Base-by-base conservation (phyloP, 176 grass and related monocot genomes). In the Secale cereale region DNA sequence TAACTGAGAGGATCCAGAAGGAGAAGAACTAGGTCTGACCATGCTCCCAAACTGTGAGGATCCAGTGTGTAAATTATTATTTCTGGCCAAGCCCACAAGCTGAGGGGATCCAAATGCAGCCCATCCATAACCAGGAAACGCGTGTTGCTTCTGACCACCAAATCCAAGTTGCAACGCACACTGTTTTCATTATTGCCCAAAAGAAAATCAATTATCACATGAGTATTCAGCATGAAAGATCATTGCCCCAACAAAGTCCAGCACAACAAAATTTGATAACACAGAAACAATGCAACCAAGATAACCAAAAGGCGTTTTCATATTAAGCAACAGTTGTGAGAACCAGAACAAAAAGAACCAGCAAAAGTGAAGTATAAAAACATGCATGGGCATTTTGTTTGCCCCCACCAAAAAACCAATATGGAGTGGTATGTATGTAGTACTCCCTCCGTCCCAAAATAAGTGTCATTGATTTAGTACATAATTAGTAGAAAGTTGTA, bases 101-200 rank as follows among this genome's bases (percentile, higher is more conserved):
- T 77, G 85, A 72, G 89, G 70, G 82, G 85, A 71, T 77, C 85
- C 77, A 87, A 40, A 36, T 31, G 81, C 26, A 71, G 62, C 26
- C 1, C 77, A 31, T 86, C 77, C 86, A 78, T 86, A 86, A 74
- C 70, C 65, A 79, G 86, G 76, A 72, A 86, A 82, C 25, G 81
- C 52, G 22, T 85, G 81, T 28, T 80, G 85, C 86, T 91, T 95
- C 81, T 92, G 87, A 65, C 41, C 77, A 80, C 82, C 77, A 64
- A 85, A 84, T 86, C 71, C 80, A 78, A 84, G 77, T 79, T 86
- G 80, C 82, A 89, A 83, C 82, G 87, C 88, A 89, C 83, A 91
- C 88, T 95, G 93, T 81, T 86, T 43, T 61, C 26, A 76, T 76
- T 76, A 76, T 83, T 31, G 63, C 52, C 8, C 22, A 22, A 56